Evolutionary conservation across 768 basidiomycete species (phyloP), one percentile per base, ranked within the genome.

Genomic region (Rossbeevera mucosa): DNA sequence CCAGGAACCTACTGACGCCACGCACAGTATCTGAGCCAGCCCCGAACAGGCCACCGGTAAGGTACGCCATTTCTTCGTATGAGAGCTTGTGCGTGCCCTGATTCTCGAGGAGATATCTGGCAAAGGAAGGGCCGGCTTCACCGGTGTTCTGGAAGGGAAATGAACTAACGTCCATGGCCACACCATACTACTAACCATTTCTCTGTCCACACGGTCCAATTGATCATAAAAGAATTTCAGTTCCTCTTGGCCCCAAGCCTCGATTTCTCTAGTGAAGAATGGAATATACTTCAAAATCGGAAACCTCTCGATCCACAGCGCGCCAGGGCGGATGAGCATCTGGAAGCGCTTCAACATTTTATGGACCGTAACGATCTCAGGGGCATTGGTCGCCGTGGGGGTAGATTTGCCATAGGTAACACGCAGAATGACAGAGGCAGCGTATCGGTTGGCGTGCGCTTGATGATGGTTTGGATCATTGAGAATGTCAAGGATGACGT

Each of bases 1-100:
- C 16, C 2, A 33, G 4, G 7, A 29, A 21, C 1, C 16, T 28
- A 12, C 21, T 31, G 33, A n/a, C 21, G 30, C 31, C n/a, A 61
- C 69, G 33, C 49, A 72, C 74, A 13, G 83, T 85, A 56, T 84
- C 84, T 0, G 80, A 77, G 13, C 84, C 84, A 29, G 83, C 83
- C 22, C 84, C 84, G 53, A 82, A 86, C 66, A 86, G 79, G 33
- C 76, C 75, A 0, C 84, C 84, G 0, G 80, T 79, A 22, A 86
- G 75, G 61, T 85, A 86, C 0, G 83, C 78, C 24, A 77, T 75
- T 59, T 86, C 83, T 49, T 78, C 71, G 49, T 80, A 71, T 3
- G 80, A 75, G 9, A 85, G 74, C 11, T 75, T 78, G 44, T 81
- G 76, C 43, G 79, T 75, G 2, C 61, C 52, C 58, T 84, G 81